Evolutionary conservation across 2,329 filamentous ascomycete species (phyloP), one percentile per base, ranked within the genome.

Genomic region (Ascochyta viciae-villosae): DNA sequence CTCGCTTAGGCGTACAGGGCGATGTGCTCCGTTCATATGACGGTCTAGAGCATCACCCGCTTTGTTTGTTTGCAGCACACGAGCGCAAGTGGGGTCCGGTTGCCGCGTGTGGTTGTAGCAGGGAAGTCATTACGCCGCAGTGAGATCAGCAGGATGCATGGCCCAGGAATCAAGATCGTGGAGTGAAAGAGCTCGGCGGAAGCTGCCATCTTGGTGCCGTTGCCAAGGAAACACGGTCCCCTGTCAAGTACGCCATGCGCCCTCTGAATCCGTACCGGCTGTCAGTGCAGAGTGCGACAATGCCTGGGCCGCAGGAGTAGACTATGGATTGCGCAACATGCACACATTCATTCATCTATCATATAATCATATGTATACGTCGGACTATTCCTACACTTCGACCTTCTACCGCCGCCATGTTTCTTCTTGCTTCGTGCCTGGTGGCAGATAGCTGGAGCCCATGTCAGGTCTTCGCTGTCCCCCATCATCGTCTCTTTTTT

Each of bases 391-490:
- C 13, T 40, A 12, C 43, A 34, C 33, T 37, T 23, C 15, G 34
- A 65, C 65, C 1, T 65, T 65, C 46, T 66, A 64, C 6, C 69
- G 62, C 41, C 70, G 66, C 93, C 92, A 96, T 2, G 91, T 96
- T 47, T 92, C 89, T 73, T 96, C 90, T 74, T 94, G 90, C 71
- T 87, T 92, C 1, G 91, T 96, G 7, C 92, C 91, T 0, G 89
- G 88, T 16, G 89, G 85, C 55, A 96, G 78, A 86, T 90, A 94
- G 23, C 76, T 74, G 34, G 76, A 71, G 13, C 58, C 55, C 53
- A 68, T 73, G 50, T 76, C 80, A 37, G 72, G 67, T 54, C 77
- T 74, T 27, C 72, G 70, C 16, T 74, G 71, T n/a, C 78, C 77
- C 31, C 77, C 76, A 26, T 85, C 83, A 57, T 87, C 83, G 48